Conservation (phyloP, 2,329 filamentous ascomycete genomes). For the Xylariaceae sp. region DNA sequence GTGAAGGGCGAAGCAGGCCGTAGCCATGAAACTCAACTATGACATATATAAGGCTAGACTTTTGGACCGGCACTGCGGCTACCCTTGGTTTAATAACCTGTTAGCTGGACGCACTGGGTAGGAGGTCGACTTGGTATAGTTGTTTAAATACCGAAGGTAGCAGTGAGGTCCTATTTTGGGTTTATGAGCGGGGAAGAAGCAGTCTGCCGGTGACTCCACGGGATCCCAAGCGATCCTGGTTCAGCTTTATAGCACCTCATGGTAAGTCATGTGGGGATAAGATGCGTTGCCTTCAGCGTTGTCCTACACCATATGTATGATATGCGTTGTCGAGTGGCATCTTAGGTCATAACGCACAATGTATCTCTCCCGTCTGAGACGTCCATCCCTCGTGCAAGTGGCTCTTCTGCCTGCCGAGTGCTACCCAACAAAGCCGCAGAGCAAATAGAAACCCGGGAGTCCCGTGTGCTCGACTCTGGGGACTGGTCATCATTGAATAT, state of each 20-base stretch:
- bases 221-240: neutral
- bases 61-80: neutral
- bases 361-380: conserved; percentile 1
- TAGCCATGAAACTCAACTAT: neutral
- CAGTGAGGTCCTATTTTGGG: neutral
- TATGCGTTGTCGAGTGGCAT: neutral
- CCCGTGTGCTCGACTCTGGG: conserved; percentile 2
- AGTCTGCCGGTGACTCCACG: conserved; percentile 1
- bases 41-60: neutral
- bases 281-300: conserved; percentile 3
- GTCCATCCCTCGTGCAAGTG: conserved; percentile 1
- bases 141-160: neutral
- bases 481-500: conserved; percentile 22
- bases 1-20: neutral
- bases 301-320: conserved; percentile 3
- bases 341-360: neutral
- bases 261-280: neutral
- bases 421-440: conserved; percentile 2
- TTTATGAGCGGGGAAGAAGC: neutral
- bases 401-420: neutral
- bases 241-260: neutral
- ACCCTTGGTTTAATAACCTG: neutral
- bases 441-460: conserved; percentile 21
- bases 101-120: neutral
- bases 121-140: neutral